phyloP scores from a whole-genome alignment of 2,329 filamentous ascomycete species.

The Apiospora pterosperma region DNA sequence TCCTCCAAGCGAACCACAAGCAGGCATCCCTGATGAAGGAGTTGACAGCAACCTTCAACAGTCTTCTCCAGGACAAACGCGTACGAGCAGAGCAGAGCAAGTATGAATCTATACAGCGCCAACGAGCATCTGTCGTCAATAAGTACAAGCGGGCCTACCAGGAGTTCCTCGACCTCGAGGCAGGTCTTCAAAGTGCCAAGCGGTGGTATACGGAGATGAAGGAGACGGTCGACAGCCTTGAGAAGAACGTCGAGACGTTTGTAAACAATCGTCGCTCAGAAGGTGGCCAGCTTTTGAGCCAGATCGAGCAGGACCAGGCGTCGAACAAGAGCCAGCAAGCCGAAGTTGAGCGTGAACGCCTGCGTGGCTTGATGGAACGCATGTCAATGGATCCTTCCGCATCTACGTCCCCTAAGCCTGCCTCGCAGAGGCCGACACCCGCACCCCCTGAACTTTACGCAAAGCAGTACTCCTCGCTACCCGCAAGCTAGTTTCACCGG shows the following conservation, averaged over 20 bases:
- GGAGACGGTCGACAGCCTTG: constrained; percentile 85
- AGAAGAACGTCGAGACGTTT: constrained; percentile 96
- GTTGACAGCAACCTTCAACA: constrained; percentile 80
- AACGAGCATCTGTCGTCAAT: constrained; percentile 75
- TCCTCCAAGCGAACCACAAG: constrained; percentile 93
- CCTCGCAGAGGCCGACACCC: constrained; percentile 35
- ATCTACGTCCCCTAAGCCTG: constrained; percentile 36
- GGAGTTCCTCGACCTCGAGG: constrained; percentile 84
- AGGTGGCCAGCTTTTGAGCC: constrained; percentile 81
- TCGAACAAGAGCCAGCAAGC: constrained; percentile 59
- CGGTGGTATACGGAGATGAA: constrained; percentile 95
- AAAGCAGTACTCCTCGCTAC: constrained; percentile 43
- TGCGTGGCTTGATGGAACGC: constrained; percentile 89
- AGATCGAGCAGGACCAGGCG: constrained; percentile 78
- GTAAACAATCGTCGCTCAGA: constrained; percentile 92
- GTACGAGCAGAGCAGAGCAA: constrained; percentile 93
- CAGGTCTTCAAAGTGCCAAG: constrained; percentile 82
- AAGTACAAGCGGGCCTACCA: constrained; percentile 91
- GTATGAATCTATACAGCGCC: constrained; percentile 83
- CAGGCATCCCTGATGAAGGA: constrained; percentile 94
- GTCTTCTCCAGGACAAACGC: constrained; percentile 87
- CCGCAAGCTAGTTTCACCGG: constrained; percentile 51
- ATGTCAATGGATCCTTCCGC: constrained; percentile 78
- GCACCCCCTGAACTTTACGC: constrained; percentile 49
- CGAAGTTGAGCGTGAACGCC: constrained; percentile 79